A percentile compares a stretch with the other conserved stretches of the same genome.
Conservation (phyloP, 75 land plant species). For the Adiantum capillusveneris region DNA sequence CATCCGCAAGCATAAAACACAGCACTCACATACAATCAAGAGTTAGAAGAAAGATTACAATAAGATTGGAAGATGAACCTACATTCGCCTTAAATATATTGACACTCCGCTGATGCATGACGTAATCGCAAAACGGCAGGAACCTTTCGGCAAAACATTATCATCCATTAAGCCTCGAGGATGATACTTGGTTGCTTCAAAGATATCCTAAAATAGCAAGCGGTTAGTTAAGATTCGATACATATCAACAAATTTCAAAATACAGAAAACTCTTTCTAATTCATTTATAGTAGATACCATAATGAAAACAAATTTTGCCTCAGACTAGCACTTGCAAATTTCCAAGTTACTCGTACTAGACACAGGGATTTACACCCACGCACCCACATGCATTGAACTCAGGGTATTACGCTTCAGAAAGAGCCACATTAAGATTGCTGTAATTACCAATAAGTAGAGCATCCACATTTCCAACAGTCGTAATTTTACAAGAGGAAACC, state of each 20-base stretch:
- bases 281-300: neutral
- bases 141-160: slow-evolving; percentile 27
- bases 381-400: too few species aligned
- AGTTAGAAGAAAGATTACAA: too few species aligned
- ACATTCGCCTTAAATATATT: slow-evolving; percentile 47
- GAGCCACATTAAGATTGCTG: too few species aligned
- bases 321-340: too few species aligned
- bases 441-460: too few species aligned
- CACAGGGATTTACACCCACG: too few species aligned
- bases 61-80: slow-evolving; percentile 15
- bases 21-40: too few species aligned
- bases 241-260: neutral
- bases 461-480: too few species aligned
- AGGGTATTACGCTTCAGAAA: too few species aligned
- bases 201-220: slow-evolving; percentile 57
- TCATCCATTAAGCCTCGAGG: slow-evolving; percentile 27
- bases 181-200: slow-evolving; percentile 73
- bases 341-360: too few species aligned
- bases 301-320: slow-evolving; percentile 1
- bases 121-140: slow-evolving; percentile 30
- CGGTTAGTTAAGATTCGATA: slow-evolving; percentile 2
- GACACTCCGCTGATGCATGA: slow-evolving; percentile 35
- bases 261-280: neutral
- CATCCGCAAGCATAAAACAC: too few species aligned
- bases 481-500: too few species aligned